Base-by-base conservation (phyloP, 805 yeast species). In the Yamadazyma insecticola region DNA sequence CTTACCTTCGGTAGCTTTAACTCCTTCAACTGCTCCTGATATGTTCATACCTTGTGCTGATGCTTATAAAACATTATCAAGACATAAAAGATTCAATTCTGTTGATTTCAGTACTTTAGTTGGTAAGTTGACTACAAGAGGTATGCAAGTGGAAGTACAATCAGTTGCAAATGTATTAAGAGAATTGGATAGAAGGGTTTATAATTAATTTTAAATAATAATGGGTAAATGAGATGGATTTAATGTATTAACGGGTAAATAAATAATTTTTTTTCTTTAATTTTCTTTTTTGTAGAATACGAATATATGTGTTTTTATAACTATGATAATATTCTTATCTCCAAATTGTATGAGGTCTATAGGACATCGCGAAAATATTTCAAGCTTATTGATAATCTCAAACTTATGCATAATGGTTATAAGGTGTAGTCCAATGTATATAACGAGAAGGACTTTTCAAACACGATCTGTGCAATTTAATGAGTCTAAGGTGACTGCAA, bases 81-180 rank as follows among this genome's bases (percentile, higher is more conserved):
- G 95, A 35, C 96, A 87, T 54, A 81, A 81, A 47, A 76, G 78
- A 44, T 86, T 86, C 58, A 72, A 74, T 36, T 65, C 75, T 6
- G 85, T 81, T 13, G 92, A 85, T 40, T 76, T 86, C 48, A 74
- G 82, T 33, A 74, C 78, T 2, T 63, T 86, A 39, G 88, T 86
- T 4, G 83, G 83, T 10, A 76, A 81, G 45, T 67, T 87, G 43
- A 76, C 81, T 18, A 83, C 94, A 1, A 66, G 82, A 40, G 96
- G 95, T 3, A 83, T 84, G 81, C 86, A 81, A 47, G 95, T 88
- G 28, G 96, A 88, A 49, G 95, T 84, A n/a, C 86, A 81, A 47
- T 76, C 87, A 44, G 92, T 88, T 20, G 95, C 92, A 18, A 81
- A 82, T 46, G 88, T 86, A 13, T 60, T 87, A 40, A 66, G 95